A percentile compares a stretch with the other conserved stretches of the same genome.
Evolutionary conservation across 208 protist genomes (phyloP).

Genomic region (Leishmania arabica): DNA sequence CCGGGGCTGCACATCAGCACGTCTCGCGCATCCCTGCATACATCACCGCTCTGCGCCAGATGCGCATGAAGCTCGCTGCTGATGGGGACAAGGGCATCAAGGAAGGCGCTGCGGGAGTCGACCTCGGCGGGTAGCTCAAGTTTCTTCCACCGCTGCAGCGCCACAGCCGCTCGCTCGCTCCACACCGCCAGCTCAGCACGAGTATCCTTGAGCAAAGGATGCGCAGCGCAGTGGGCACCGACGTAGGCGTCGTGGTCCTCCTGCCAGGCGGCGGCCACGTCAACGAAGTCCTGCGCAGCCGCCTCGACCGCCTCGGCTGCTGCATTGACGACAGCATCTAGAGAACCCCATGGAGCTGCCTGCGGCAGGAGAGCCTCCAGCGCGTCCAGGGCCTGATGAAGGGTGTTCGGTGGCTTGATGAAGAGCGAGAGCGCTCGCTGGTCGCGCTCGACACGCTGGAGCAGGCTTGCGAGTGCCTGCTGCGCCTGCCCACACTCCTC

Average conservation of each 20-base stretch:
- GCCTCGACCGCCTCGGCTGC: conserved; percentile 14
- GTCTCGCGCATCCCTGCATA: conserved; percentile 27
- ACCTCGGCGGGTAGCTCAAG: conserved; percentile 11
- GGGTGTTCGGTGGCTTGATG: conserved; percentile 17
- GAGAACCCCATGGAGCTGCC: conserved; percentile 3
- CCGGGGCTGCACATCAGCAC: conserved; percentile 14
- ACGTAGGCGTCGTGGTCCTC: conserved; percentile 16
- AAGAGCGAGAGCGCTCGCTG: conserved; percentile 9
- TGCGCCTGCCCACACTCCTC: conserved; percentile 31
- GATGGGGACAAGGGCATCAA: conserved; percentile 15
- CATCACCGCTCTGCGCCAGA: conserved; percentile 17
- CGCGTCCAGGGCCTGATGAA: conserved; percentile 24
- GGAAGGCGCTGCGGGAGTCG: neutral
- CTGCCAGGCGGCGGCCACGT: conserved; percentile 19
- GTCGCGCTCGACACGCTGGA: conserved; percentile 29
- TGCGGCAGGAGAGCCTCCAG: conserved; percentile 17
- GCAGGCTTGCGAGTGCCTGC: conserved; percentile 18
- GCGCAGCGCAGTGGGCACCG: conserved; percentile 7
- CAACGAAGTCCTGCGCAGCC: conserved; percentile 10
- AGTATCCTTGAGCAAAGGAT: neutral
- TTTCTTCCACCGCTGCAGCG: conserved; percentile 11
- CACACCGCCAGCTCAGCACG: conserved; percentile 9
- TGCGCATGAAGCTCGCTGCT: conserved; percentile 19
- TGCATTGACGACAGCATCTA: neutral
- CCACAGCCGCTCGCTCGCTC: conserved; percentile 16